Evolutionary conservation across 306 rosid species (phyloP), one percentile per base, ranked within the genome.

Genomic region (Purshia tridentata): DNA sequence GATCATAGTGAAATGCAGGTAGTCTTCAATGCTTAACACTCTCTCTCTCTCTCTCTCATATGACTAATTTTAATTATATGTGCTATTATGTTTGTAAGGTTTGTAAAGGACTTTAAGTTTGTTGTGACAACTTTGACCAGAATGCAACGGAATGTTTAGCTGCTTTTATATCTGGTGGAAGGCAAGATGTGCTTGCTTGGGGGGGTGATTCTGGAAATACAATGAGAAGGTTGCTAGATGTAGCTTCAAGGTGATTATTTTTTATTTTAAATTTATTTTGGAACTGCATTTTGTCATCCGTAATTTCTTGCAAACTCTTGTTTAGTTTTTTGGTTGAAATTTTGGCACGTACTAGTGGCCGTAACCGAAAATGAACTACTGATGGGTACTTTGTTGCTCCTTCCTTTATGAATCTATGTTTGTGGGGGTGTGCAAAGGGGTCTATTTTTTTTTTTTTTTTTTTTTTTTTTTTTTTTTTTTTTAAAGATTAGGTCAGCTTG

Each of bases 1-100:
- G 98, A 91, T 82, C 90, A 89, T 61, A 85, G 96, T 84, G 98
- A 94, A 86, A 83, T 94, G 88, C 98, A 94, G 98, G 98, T 93
- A 44, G 54, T 22, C 11, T 69, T 37, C 39, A 56, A 7, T 16
- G 35, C 22, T 11, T 49, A 6, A 29, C 57, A 12, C 18, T 41
- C 29, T 42, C 44, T 8, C 22, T 16, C 10, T 44, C 39, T 63
- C 16, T n/a, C 19, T 60, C 19, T 6, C n/a, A 14, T 7, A 65
- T 7, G 48, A 29, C 20, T 47, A 9, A 29, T 29, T 29, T 3
- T 29, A 68, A 6, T 52, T 52, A 12, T 39, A 10, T 18, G 15
- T 12, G 0, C 63, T 55, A 20, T 8, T 14, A 41, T 42, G 54
- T 70, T 41, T 22, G 22, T 35, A 60, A 61, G 18, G 47, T 15